Percentiles rank a stretch among this genome's conserved stretches.
These are phyloP conservation scores for Lolium perenne DNA, from an alignment of 176 grass and related monocot genomes.

Conservation along the genomic window DNA sequence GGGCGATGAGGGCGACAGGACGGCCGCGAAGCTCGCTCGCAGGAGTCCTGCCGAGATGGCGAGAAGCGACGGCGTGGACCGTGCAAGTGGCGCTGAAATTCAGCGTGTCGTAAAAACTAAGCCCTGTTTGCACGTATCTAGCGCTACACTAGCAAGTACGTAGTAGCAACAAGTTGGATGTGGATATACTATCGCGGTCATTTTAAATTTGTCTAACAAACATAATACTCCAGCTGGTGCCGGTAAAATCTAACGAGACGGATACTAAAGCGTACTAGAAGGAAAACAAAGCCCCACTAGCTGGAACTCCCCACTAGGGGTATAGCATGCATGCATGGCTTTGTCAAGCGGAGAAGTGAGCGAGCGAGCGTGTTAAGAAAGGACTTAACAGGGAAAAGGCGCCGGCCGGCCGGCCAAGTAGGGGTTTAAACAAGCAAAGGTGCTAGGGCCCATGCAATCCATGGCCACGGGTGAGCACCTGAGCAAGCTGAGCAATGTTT, in stretches of 20 bases:
- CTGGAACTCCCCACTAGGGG: not conserved
- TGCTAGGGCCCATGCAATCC: not conserved
- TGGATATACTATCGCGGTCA: not conserved
- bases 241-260: not conserved
- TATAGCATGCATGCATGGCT: too few relatives aligned
- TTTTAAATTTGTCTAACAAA: not conserved
- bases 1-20: not conserved
- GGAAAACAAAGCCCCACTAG: not conserved
- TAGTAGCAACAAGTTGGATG: not conserved
- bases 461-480: too few relatives aligned
- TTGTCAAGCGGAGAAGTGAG: not conserved
- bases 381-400: not conserved
- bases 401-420: not conserved
- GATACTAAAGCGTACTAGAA: not conserved
- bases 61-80: not conserved
- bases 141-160: too few relatives aligned
- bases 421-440: slow-evolving; percentile 23
- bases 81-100: not conserved
- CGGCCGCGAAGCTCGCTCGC: not conserved
- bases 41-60: not conserved
- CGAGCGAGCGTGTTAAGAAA: not conserved
- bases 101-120: not conserved
- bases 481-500: too few relatives aligned
- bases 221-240: not conserved
- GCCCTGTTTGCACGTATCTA: not conserved